Base-by-base conservation (phyloP, 805 yeast species). In the Priceomyces medius region DNA sequence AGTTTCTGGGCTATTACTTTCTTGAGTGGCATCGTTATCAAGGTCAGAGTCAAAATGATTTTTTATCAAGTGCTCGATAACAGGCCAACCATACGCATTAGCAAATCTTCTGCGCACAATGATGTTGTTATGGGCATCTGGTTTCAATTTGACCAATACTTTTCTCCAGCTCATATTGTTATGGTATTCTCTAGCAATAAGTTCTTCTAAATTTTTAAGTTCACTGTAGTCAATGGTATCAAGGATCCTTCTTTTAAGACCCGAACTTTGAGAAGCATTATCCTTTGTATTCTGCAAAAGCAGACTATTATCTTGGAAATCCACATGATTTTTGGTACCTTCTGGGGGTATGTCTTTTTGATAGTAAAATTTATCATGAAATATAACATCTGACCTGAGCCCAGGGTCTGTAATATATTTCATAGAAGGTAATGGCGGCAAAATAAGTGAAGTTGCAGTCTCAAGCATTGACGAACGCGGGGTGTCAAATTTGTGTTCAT, bases 71-170 rank as follows among this genome's bases (percentile, higher is more conserved):
- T 91, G 96, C 33, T 83, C 84, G n/a, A 91, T 73, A 0, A 88
- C 96, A 1, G 86, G 88, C 93, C 97, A 88, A 2, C 99, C 99
- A 63, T 84, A 90, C 0, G 97, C 93, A 63, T 91, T 91, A 4
- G 95, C 83, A 68, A 87, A 93, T 46, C 87, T 67, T 50, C 99
- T 73, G 47, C 99, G 71, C 1, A 91, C 98, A 20, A 88, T 74
- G 20, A 93, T 89, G 55, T 89, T 91, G 55, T 91, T 91, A 57
- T 91, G 99, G 0, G 99, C 97, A 60, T 91, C 99, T 0, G 97
- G 97, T 48, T 81, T 77, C 48, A 93, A 65, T 32, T 80, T 80
- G 1, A 90, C 96, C 20, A 93, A 64, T 2, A 93, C 96, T 62
- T 91, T 91, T 33, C 97, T 69, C 99, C 99, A 91, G 12, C 79